A percentile compares a stretch with the other conserved stretches of the same genome.
phyloP scores from a whole-genome alignment of 2,329 filamentous ascomycete species.

The Sporothrix mexicana region DNA sequence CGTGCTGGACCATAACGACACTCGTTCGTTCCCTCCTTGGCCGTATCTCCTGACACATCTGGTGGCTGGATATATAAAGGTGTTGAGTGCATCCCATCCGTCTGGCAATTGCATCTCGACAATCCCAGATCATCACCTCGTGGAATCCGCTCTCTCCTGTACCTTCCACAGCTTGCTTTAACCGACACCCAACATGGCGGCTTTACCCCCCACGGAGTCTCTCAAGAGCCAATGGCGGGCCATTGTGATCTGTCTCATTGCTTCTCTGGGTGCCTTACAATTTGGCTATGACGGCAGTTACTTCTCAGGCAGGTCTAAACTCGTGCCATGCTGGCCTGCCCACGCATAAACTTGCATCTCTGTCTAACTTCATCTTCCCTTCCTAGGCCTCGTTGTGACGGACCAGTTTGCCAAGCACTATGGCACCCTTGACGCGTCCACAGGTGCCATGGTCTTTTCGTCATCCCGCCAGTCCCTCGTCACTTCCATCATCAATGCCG shows the following conservation, averaged over 20 bases:
- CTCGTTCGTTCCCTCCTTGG: not conserved
- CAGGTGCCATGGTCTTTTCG: not conserved
- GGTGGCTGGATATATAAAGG: constrained; percentile 8
- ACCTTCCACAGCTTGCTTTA: not conserved
- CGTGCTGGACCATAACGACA: not conserved
- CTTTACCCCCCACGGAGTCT: not conserved
- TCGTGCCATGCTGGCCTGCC: too few species aligned
- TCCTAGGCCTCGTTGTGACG: constrained; percentile 5
- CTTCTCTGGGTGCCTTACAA: constrained; percentile 12
- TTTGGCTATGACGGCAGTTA: constrained; percentile 24
- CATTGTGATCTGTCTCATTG: constrained; percentile 19
- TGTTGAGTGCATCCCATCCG: not conserved
- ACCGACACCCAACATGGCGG: not conserved
- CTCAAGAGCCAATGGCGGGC: constrained; percentile 20
- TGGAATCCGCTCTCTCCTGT: not conserved
- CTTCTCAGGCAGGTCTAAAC: constrained; percentile 6
- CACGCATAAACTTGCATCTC: not conserved
- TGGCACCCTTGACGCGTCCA: constrained; percentile 7
- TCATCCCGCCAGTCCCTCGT: constrained; percentile 13
- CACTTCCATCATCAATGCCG: constrained; percentile 24
- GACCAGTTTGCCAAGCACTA: constrained; percentile 8
- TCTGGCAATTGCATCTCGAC: not conserved
- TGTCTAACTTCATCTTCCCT: not conserved
- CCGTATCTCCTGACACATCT: not conserved
- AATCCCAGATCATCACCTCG: not conserved